Evolutionary conservation across 331 rosid species (phyloP).

Genomic region (Malus hybrid): DNA sequence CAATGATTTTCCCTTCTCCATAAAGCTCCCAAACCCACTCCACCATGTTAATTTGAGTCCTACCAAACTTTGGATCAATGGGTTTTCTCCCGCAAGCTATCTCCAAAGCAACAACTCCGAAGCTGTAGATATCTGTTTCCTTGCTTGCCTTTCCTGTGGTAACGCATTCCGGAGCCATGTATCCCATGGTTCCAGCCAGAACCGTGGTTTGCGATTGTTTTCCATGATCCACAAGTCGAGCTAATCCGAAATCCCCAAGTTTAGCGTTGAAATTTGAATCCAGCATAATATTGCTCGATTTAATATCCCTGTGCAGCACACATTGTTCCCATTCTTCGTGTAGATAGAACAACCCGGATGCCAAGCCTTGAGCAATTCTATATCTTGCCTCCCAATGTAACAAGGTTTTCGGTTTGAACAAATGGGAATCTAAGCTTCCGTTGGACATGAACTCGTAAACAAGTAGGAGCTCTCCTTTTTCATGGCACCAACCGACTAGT

Average conservation of each 20-base stretch:
- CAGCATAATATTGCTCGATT: slow-evolving; percentile 14
- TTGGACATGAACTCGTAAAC: too few species aligned
- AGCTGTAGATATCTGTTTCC: not conserved
- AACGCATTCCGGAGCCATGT: not conserved
- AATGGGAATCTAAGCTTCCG: too few species aligned
- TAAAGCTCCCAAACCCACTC: not conserved
- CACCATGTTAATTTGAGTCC: not conserved
- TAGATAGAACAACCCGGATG: too few species aligned
- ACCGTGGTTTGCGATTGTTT: not conserved
- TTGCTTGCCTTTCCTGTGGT: not conserved
- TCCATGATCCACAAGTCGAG: not conserved
- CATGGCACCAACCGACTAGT: too few species aligned
- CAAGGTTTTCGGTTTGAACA: too few species aligned
- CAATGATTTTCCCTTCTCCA: not conserved
- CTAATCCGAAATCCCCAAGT: slow-evolving; percentile 13
- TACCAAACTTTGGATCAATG: not conserved
- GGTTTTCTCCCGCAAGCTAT: not conserved
- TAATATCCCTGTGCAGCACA: slow-evolving; percentile 7
- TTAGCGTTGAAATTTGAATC: slow-evolving; percentile 8
- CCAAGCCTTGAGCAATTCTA: too few species aligned
- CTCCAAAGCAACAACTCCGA: not conserved
- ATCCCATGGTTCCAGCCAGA: not conserved
- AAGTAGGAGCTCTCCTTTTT: too few species aligned
- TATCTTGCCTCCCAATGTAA: too few species aligned
- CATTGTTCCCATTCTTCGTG: not conserved